Evolutionary conservation across 805 yeast species (phyloP).

Genomic region (Sugiyamaella boreocaroliniensis): DNA sequence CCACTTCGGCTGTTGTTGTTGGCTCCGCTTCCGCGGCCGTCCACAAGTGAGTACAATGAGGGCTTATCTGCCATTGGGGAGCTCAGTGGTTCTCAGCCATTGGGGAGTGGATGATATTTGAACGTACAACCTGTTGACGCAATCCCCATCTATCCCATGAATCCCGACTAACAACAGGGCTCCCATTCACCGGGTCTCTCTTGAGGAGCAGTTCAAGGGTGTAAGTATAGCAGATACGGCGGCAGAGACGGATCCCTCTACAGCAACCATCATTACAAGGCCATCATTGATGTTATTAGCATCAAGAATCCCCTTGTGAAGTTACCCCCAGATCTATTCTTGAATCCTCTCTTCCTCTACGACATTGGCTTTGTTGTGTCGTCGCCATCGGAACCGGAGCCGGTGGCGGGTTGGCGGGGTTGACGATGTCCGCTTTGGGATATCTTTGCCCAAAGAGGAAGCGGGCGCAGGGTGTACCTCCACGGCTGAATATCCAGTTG

Average conservation of each 20-base stretch:
- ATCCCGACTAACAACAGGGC: slow-evolving; percentile 31
- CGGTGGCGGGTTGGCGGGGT: slow-evolving; percentile 2
- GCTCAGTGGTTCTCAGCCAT: too few relatives aligned
- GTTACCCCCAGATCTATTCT: too few relatives aligned
- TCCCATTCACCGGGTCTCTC: slow-evolving; percentile 52
- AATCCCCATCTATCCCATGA: not conserved
- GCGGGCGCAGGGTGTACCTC: not conserved
- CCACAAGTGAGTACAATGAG: slow-evolving; percentile 25
- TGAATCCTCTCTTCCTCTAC: too few relatives aligned
- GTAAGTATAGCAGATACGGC: slow-evolving; percentile 19
- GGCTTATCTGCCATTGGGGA: too few relatives aligned
- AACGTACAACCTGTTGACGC: not conserved
- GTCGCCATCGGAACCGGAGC: not conserved
- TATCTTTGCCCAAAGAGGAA: not conserved
- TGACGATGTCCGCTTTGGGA: not conserved
- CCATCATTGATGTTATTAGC: too few relatives aligned
- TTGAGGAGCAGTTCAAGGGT: slow-evolving; percentile 50
- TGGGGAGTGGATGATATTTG: too few relatives aligned
- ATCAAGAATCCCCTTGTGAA: too few relatives aligned
- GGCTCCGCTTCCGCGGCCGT: slow-evolving; percentile 26
- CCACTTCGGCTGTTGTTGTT: slow-evolving; percentile 13
- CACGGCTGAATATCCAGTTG: not conserved
- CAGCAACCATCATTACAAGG: not conserved
- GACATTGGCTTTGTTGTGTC: too few relatives aligned
- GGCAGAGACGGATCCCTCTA: not conserved